Evolutionary conservation across 1,139 yeast species (phyloP).

Genomic region (Candida sojae): DNA sequence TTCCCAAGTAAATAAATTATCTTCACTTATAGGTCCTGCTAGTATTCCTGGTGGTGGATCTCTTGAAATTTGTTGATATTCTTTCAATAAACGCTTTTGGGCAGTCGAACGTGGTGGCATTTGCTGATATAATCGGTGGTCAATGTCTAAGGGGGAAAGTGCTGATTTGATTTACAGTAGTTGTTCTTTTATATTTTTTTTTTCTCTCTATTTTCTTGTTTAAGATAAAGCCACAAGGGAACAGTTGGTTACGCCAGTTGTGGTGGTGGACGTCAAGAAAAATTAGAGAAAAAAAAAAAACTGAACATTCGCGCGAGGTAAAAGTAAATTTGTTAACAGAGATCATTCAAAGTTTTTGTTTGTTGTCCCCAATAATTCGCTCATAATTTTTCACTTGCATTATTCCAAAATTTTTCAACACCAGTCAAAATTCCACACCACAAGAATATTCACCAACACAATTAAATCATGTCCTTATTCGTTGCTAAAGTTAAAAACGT

Average conservation of each 20-base stretch:
- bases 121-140: background rate
- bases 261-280: too few relatives aligned
- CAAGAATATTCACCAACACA: background rate
- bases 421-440: background rate
- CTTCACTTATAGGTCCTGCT: conserved; percentile 88
- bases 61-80: conserved; percentile 78
- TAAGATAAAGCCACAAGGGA: background rate
- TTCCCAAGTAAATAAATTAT: conserved; percentile 85
- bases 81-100: conserved; percentile 81
- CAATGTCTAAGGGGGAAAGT: background rate
- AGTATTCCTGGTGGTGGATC: conserved; percentile 95
- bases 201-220: background rate
- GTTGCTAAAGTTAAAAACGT: conserved; percentile 70
- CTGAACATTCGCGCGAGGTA: too few relatives aligned
- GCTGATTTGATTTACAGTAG: background rate
- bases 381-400: background rate
- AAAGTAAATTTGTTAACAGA: too few relatives aligned
- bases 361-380: background rate
- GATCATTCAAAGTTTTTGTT: too few relatives aligned
- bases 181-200: background rate
- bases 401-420: background rate
- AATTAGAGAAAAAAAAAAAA: too few relatives aligned
- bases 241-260: background rate
- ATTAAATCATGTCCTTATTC: conserved; percentile 20
- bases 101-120: conserved; percentile 69